Evolutionary conservation across 2,329 filamentous ascomycete species (phyloP).

Genomic region (Sclerotinia sclerotiorum): DNA sequence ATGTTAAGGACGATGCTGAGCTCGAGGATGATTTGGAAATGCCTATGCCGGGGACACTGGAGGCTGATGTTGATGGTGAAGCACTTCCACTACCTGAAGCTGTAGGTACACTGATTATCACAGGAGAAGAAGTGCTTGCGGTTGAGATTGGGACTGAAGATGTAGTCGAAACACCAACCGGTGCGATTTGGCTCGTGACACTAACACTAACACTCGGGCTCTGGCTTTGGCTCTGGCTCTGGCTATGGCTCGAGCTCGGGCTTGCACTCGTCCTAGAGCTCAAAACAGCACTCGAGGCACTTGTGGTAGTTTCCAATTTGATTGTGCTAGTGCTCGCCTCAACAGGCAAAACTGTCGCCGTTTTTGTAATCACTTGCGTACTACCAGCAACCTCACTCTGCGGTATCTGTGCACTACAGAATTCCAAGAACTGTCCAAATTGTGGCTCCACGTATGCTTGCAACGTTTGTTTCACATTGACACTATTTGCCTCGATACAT

Average conservation of each 20-base stretch:
- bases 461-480: conserved; percentile 4
- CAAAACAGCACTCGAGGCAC: background rate
- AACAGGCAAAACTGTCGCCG: conserved; percentile 5
- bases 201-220: conserved; percentile 13
- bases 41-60: background rate
- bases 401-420: conserved; percentile 30
- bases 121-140: background rate
- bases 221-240: background rate
- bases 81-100: background rate
- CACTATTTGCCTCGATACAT: conserved; percentile 30
- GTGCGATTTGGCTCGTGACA: conserved; percentile 13
- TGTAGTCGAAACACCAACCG: background rate
- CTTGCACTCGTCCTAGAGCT: background rate
- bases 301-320: background rate
- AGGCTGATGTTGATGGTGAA: background rate
- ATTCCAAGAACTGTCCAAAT: conserved; percentile 35
- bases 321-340: background rate
- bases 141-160: background rate
- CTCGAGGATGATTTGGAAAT: background rate
- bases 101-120: background rate
- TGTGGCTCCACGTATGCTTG: conserved; percentile 30
- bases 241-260: background rate
- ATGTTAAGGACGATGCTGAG: too few species aligned
- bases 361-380: conserved; percentile 16
- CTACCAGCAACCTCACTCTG: conserved; percentile 25